Evolutionary conservation across 1,284 basidiomycete genomes (phyloP).

Genomic region (Ceratobasidium sp.): DNA sequence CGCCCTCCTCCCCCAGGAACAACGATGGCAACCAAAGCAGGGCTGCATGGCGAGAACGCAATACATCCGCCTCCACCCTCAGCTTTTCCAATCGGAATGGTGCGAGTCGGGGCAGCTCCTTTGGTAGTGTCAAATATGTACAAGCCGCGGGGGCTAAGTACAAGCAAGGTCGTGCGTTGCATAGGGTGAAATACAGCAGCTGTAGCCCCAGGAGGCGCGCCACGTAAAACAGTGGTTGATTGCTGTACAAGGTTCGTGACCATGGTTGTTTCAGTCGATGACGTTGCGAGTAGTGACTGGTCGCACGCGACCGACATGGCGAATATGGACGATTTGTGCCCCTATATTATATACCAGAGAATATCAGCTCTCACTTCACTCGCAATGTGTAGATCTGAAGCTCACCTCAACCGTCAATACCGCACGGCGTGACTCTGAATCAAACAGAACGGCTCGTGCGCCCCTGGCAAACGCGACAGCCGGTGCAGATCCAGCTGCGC

Average conservation of each 20-base stretch:
- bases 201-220: constrained; percentile 39
- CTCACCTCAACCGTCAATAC: constrained; percentile 26
- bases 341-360: constrained; percentile 20
- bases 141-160: constrained; percentile 65
- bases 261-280: constrained; percentile 22
- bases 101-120: constrained; percentile 65
- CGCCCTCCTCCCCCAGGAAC: constrained; percentile 64
- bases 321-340: constrained; percentile 38
- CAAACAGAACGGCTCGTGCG: constrained; percentile 26
- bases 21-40: constrained; percentile 68
- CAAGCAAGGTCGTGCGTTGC: constrained; percentile 64
- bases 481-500: constrained; percentile 27
- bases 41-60: constrained; percentile 76
- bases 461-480: constrained; percentile 21
- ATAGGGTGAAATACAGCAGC: constrained; percentile 70
- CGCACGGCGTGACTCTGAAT: constrained; percentile 26
- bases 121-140: constrained; percentile 70
- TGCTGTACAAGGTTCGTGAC: constrained; percentile 30
- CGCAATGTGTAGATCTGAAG: no score
- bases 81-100: constrained; percentile 59
- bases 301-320: constrained; percentile 32
- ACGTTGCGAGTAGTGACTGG: constrained; percentile 31
- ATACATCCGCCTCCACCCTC: constrained; percentile 62
- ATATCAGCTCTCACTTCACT: not conserved
- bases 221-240: constrained; percentile 27